Conservation (phyloP, 768 basidiomycete genomes). For the Termitomyces sp. region DNA sequence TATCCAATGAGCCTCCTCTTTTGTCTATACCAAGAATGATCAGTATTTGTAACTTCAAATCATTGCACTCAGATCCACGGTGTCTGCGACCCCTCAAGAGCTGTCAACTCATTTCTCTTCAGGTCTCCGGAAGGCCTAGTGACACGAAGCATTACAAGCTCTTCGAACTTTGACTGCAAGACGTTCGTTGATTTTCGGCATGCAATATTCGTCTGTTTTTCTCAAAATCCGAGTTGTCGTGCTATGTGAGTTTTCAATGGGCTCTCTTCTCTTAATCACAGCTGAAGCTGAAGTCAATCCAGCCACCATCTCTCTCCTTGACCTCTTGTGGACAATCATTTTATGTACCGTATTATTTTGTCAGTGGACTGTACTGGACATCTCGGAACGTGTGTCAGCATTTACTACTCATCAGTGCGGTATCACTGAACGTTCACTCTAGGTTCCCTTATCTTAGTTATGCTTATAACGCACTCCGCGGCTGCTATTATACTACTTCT, state of each 20-base stretch:
- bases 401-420: neutral
- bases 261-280: neutral
- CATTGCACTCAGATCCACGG: neutral
- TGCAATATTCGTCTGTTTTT: slow-evolving; percentile 18
- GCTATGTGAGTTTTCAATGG: slow-evolving; percentile 17
- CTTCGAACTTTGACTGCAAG: neutral
- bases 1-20: too few species aligned
- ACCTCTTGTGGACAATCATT: slow-evolving; percentile 44
- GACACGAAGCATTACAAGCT: neutral
- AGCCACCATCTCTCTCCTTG: slow-evolving; percentile 40
- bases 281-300: neutral
- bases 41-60: too few species aligned
- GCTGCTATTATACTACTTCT: slow-evolving; percentile 37
- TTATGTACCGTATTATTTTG: slow-evolving; percentile 40
- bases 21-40: too few species aligned
- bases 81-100: too few species aligned
- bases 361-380: slow-evolving; percentile 41
- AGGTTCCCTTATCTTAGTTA: slow-evolving; percentile 42
- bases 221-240: slow-evolving; percentile 14
- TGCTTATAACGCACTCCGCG: slow-evolving; percentile 34
- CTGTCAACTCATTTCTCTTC: neutral
- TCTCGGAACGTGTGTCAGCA: slow-evolving; percentile 36
- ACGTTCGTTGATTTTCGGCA: neutral
- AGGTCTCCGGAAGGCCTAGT: slow-evolving; percentile 8
- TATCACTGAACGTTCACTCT: neutral